These are phyloP conservation scores for Ceratocystis alfenasii DNA, from an alignment of 2,329 filamentous ascomycete species.

Conservation along the genomic window DNA sequence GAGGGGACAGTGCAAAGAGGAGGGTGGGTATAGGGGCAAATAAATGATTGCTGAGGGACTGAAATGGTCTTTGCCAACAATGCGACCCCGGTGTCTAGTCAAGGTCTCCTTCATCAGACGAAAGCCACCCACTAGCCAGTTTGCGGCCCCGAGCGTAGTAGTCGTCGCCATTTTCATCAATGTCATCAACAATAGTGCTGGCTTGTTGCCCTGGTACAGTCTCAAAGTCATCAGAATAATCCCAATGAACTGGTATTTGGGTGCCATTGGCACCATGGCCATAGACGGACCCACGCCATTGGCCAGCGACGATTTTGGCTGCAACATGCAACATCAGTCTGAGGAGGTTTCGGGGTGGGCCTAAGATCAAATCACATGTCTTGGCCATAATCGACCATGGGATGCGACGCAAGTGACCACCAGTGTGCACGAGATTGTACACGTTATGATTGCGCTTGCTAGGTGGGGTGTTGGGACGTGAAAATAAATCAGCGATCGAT, in stretches of 20 bases:
- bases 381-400: conserved; percentile 59
- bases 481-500: conserved; percentile 53
- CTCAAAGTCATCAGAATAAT: conserved; percentile 46
- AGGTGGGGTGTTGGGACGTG: conserved; percentile 29
- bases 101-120: conserved; percentile 19
- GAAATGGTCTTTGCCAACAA: background rate
- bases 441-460: background rate
- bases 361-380: conserved; percentile 63
- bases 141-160: conserved; percentile 20
- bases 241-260: conserved; percentile 47
- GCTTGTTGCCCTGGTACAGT: conserved; percentile 5
- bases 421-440: conserved; percentile 28
- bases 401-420: conserved; percentile 38
- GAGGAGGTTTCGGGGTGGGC: conserved; percentile 69
- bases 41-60: background rate
- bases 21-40: background rate
- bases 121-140: conserved; percentile 18
- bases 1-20: background rate
- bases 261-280: conserved; percentile 43
- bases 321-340: conserved; percentile 71
- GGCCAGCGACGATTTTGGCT: conserved; percentile 55
- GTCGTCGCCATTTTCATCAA: conserved; percentile 21
- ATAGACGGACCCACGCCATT: conserved; percentile 49
- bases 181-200: conserved; percentile 4
- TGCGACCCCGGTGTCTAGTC: conserved; percentile 13